Evolutionary conservation across 2,329 filamentous ascomycete species (phyloP), one percentile per base, ranked within the genome.

Genomic region (Piedraia hortae): DNA sequence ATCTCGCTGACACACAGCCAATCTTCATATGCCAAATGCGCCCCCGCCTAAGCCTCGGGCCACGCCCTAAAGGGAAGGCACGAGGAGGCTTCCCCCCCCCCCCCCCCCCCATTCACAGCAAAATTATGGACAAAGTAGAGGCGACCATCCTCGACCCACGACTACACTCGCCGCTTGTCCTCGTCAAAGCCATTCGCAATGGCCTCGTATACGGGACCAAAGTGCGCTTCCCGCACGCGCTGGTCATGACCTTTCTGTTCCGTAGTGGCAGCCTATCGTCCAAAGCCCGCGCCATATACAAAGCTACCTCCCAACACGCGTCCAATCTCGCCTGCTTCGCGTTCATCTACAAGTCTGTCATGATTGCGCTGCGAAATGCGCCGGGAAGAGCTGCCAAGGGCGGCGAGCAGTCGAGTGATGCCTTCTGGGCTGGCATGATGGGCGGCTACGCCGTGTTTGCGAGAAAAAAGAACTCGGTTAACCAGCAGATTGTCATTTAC

Each of bases 211-310:
- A 97, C 50, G 85, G 85, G 28, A 66, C 74, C 37, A 93, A 93
- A 62, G 77, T 97, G 47, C 80, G 85, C 31, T 93, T 97, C 52
- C 85, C 85, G 32, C 85, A 97, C 52, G 85, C 85, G 28, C 60
- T 97, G 34, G 85, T 97, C 22, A 97, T 97, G 82, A 77, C 91
- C 34, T 72, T 93, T 36, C 63, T 97, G 34, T 97, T 97, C 55
- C 74, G 85, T 34, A 77, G 71, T 6, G 85, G 82, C 51, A 62
- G 52, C 21, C 45, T 90, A 36, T 66, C 65, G 25, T 63, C 89
- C 44, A 93, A 93, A 49, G 41, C 62, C 31, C 48, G 50, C 25
- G 62, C 88, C 23, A 67, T 97, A 33, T 56, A 82, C 39, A 69
- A 71, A 44, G 82, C 85, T 6, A 97, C 85, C 5, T 63, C 62